Percentiles rank a stretch among this genome's conserved stretches.
Conservation (phyloP, 2,329 filamentous ascomycete genomes). For the Monilinia aucupariae region DNA sequence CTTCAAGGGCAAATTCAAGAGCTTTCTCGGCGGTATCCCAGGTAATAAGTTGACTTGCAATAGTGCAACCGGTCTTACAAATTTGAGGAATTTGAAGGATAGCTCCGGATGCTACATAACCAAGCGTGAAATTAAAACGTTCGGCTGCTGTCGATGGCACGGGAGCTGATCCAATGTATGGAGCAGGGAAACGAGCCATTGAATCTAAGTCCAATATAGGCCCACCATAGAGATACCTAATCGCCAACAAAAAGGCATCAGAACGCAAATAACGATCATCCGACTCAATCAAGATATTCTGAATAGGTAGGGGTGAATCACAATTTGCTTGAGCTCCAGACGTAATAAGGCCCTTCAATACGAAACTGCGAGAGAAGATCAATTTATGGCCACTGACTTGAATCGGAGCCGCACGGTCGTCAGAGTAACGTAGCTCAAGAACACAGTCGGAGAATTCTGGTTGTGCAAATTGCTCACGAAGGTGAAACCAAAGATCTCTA, state of each 20-base stretch:
- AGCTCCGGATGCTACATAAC: slow-evolving; percentile 59
- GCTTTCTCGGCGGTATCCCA: slow-evolving; percentile 60
- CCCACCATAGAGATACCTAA: slow-evolving; percentile 54
- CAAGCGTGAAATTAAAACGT: slow-evolving; percentile 52
- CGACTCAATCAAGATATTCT: slow-evolving; percentile 44
- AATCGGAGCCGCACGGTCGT: slow-evolving; percentile 39
- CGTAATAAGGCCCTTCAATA: slow-evolving; percentile 36
- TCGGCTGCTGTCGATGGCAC: slow-evolving; percentile 39
- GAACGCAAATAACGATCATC: slow-evolving; percentile 49
- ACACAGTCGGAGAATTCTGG: slow-evolving; percentile 42
- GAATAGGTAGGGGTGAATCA: slow-evolving; percentile 31
- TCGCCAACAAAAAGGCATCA: slow-evolving; percentile 51
- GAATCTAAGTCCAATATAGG: slow-evolving; percentile 41
- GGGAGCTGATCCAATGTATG: slow-evolving; percentile 31
- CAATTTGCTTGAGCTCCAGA: slow-evolving; percentile 30
- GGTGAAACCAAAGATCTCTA: slow-evolving; percentile 39
- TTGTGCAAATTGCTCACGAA: slow-evolving; percentile 40
- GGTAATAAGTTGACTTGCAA: slow-evolving; percentile 52
- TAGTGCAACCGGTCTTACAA: slow-evolving; percentile 51
- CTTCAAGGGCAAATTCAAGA: slow-evolving; percentile 53
- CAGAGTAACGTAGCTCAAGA: slow-evolving; percentile 43
- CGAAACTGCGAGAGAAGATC: slow-evolving; percentile 49
- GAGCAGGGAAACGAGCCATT: slow-evolving; percentile 17
- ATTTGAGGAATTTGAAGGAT: slow-evolving; percentile 52
- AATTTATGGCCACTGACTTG: slow-evolving; percentile 51